A percentile compares a stretch with the other conserved stretches of the same genome.
Evolutionary conservation across 768 basidiomycete species (phyloP).

Genomic region (Myochromella boudieri): DNA sequence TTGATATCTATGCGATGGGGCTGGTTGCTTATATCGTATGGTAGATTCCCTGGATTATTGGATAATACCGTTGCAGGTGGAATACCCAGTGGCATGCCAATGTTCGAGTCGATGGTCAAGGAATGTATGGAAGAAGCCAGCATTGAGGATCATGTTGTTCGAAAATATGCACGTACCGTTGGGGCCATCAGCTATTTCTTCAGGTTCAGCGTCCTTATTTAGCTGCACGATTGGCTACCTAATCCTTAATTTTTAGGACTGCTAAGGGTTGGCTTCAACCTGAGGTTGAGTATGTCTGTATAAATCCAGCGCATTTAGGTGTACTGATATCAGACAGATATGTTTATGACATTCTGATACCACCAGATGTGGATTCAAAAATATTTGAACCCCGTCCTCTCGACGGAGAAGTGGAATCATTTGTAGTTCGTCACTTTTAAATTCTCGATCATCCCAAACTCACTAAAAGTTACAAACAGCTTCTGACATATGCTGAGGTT

Average conservation of each 20-base stretch:
- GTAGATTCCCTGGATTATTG: conserved; percentile 60
- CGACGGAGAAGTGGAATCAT: conserved; percentile 94
- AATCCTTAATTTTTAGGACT: conserved; percentile 37
- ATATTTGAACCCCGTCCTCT: conserved; percentile 67
- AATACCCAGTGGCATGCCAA: conserved; percentile 74
- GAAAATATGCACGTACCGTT: conserved; percentile 52
- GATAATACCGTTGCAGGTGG: conserved; percentile 95
- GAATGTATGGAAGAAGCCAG: conserved; percentile 95
- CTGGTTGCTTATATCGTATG: neutral
- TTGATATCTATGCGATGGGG: neutral
- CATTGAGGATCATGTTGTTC: conserved; percentile 63
- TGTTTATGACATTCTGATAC: conserved; percentile 80
- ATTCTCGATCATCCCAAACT: neutral
- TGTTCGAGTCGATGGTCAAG: conserved; percentile 78
- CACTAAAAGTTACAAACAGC: conserved; percentile 37
- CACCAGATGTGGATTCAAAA: conserved; percentile 43
- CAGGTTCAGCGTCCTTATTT: conserved; percentile 48
- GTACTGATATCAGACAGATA: conserved; percentile 49
- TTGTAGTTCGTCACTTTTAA: conserved; percentile 54
- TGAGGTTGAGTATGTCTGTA: conserved; percentile 68
- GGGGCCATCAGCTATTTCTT: conserved; percentile 85
- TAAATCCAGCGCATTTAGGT: neutral
- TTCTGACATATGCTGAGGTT: conserved; percentile 64
- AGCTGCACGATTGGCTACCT: conserved; percentile 1
- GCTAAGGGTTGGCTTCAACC: conserved; percentile 80